Evolutionary conservation across 495 filamentous ascomycete genomes (phyloP).

Genomic region (Penicillium chermesinum): DNA sequence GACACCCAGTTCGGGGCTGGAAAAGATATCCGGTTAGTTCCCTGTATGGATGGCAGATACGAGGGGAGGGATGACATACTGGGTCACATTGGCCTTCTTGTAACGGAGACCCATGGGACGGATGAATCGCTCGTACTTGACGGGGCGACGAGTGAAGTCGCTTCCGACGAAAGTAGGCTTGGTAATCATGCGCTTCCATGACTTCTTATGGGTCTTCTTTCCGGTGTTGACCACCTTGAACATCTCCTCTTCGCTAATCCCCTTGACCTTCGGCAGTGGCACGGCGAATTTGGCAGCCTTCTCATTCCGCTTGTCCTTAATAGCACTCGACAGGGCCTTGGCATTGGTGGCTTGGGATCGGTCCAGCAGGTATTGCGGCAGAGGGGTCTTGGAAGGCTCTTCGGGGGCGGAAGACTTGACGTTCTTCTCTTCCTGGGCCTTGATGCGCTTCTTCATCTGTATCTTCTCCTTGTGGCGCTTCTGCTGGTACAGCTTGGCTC

Average conservation of each 20-base stretch:
- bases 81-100: conserved; percentile 91
- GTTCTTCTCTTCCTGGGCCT: conserved; percentile 88
- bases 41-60: background rate
- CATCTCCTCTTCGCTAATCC: conserved; percentile 96
- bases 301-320: conserved; percentile 85
- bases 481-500: conserved; percentile 92
- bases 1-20: conserved; percentile 68
- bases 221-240: conserved; percentile 98
- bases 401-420: conserved; percentile 81
- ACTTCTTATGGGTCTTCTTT: conserved; percentile 70
- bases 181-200: conserved; percentile 95
- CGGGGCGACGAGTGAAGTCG: conserved; percentile 86
- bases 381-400: conserved; percentile 65
- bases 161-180: conserved; percentile 85
- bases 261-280: conserved; percentile 87
- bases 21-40: conserved; percentile 13
- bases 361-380: conserved; percentile 89
- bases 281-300: conserved; percentile 96
- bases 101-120: conserved; percentile 78
- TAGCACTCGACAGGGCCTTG: conserved; percentile 78
- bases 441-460: conserved; percentile 96
- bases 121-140: conserved; percentile 92
- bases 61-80: conserved; percentile 29
- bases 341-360: conserved; percentile 78
- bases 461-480: conserved; percentile 96